Percentiles rank a stretch among this genome's conserved stretches.
phyloP scores from a whole-genome alignment of 2,329 filamentous ascomycete genomes.

The Alternaria consortialis region DNA sequence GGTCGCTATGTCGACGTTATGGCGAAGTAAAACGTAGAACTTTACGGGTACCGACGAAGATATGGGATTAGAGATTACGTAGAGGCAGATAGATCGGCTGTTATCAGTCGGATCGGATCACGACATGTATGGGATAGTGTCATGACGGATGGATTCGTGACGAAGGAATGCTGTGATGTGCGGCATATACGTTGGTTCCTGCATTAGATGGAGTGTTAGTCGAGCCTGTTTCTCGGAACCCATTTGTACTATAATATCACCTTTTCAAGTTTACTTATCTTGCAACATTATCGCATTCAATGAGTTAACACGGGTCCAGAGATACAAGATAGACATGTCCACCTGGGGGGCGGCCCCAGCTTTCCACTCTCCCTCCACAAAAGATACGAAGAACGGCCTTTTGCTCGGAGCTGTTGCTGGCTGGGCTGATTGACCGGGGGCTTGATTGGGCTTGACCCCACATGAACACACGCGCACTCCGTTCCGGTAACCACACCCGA shows the following conservation, averaged over 20 bases:
- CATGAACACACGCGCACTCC: background rate
- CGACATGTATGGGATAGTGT: conserved; percentile 1
- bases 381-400: conserved; percentile 15
- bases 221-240: background rate
- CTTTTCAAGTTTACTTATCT: background rate
- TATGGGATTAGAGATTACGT: background rate
- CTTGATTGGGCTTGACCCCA: background rate
- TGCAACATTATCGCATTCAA: background rate
- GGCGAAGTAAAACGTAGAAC: conserved; percentile 4
- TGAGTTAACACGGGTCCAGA: too few relatives aligned
- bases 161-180: background rate
- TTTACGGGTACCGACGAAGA: background rate
- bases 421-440: background rate
- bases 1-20: conserved; percentile 91
- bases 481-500: conserved; percentile 5
- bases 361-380: background rate
- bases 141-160: background rate
- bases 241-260: background rate
- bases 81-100: background rate
- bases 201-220: conserved; percentile 3
- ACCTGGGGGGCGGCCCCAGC: background rate
- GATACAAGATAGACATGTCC: background rate
- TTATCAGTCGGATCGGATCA: background rate
- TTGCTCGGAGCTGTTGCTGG: conserved; percentile 6
- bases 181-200: background rate